Evolutionary conservation across 2,329 filamentous ascomycete species (phyloP).

Genomic region (Xylaria sp.): DNA sequence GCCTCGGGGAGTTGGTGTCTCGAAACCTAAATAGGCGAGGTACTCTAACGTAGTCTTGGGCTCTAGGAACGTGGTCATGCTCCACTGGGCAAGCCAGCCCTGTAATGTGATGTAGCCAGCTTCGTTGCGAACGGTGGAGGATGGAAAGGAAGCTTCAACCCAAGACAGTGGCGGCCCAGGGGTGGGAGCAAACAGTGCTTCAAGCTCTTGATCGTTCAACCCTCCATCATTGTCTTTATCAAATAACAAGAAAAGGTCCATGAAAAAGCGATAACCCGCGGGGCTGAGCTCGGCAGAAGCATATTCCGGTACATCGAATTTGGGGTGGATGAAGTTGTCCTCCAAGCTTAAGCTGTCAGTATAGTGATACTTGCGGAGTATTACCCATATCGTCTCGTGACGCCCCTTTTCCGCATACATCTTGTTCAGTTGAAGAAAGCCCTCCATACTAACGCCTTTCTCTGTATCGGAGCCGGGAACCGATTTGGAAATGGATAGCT

Average conservation of each 20-base stretch:
- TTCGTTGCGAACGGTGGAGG: slow-evolving; percentile 93
- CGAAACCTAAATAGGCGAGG: slow-evolving; percentile 93
- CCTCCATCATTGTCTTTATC: slow-evolving; percentile 98
- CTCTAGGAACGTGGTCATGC: slow-evolving; percentile 97
- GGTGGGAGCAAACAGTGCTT: slow-evolving; percentile 88
- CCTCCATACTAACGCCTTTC: slow-evolving; percentile 78
- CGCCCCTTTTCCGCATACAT: slow-evolving; percentile 96
- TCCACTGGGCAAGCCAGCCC: slow-evolving; percentile 98
- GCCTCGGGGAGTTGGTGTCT: slow-evolving; percentile 76
- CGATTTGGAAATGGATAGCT: slow-evolving; percentile 77
- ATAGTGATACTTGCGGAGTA: slow-evolving; percentile 92
- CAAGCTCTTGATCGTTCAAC: slow-evolving; percentile 82
- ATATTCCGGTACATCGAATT: slow-evolving; percentile 90
- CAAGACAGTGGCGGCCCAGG: slow-evolving; percentile 87
- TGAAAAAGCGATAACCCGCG: slow-evolving; percentile 94
- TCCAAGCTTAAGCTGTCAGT: slow-evolving; percentile 93
- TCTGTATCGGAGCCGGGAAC: slow-evolving; percentile 66
- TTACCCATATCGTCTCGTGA: slow-evolving; percentile 98
- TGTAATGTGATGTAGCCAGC: slow-evolving; percentile 94
- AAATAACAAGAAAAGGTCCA: slow-evolving; percentile 92
- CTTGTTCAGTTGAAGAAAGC: slow-evolving; percentile 91
- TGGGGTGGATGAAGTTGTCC: slow-evolving; percentile 89
- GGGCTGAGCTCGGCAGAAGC: slow-evolving; percentile 94
- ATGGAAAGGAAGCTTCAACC: slow-evolving; percentile 88
- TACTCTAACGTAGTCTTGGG: slow-evolving; percentile 96